phyloP scores from a whole-genome alignment of 805 yeast species.

The Millerozyma acaciae region DNA sequence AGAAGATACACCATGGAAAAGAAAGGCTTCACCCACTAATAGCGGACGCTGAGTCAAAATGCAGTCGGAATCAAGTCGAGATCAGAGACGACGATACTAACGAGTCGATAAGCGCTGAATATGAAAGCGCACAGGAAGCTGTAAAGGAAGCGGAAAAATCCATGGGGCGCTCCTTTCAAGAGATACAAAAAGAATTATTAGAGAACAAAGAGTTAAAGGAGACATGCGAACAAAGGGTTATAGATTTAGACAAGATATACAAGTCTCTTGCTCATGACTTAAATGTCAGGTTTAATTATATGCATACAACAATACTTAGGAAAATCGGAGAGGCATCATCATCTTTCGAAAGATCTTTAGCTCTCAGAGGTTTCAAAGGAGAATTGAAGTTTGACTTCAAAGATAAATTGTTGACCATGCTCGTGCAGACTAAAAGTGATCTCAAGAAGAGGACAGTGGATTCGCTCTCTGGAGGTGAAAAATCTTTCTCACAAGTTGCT shows the following conservation, averaged over 20 bases:
- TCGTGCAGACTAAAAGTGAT: slow-evolving; percentile 59
- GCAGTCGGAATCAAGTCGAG: slow-evolving; percentile 46
- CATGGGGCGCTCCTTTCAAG: slow-evolving; percentile 54
- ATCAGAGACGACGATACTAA: slow-evolving; percentile 37
- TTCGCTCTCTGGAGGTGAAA: slow-evolving; percentile 94
- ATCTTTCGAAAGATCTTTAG: slow-evolving; percentile 56
- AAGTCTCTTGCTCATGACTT: slow-evolving; percentile 26
- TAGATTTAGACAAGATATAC: slow-evolving; percentile 27
- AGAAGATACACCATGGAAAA: slow-evolving; percentile 11
- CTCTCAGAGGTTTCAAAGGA: slow-evolving; percentile 71
- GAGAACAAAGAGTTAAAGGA: slow-evolving; percentile 40
- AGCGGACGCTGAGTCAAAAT: slow-evolving; percentile 34
- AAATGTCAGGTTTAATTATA: slow-evolving; percentile 26
- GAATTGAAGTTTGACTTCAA: slow-evolving; percentile 59
- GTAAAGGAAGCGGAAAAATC: slow-evolving; percentile 50
- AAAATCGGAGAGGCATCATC: slow-evolving; percentile 28
- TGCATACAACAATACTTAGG: slow-evolving; percentile 30
- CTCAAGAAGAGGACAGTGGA: slow-evolving; percentile 64
- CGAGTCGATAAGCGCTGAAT: slow-evolving; percentile 48
- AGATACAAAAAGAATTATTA: slow-evolving; percentile 47
- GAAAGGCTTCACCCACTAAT: slow-evolving; percentile 14
- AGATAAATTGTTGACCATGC: slow-evolving; percentile 48
- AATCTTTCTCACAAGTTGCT: slow-evolving; percentile 89
- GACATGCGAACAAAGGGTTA: slow-evolving; percentile 38
- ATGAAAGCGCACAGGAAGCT: slow-evolving; percentile 41